Conservation (phyloP, 1,284 basidiomycete species). For the Microbotryum intermedium region DNA sequence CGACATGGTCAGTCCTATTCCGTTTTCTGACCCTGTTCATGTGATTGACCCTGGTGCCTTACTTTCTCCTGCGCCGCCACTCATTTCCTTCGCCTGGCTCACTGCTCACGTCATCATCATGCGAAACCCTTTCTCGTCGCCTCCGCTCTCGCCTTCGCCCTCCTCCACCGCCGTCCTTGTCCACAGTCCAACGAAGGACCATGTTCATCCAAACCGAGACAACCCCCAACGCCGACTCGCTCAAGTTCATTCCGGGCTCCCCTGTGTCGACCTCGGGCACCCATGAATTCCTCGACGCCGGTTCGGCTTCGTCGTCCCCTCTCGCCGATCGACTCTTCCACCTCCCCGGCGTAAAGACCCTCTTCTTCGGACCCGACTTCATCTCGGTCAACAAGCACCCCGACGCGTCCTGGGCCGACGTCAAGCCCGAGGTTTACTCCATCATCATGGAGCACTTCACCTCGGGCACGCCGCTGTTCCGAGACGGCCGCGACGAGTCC, state of each 20-base stretch:
- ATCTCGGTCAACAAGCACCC: constrained; percentile 91
- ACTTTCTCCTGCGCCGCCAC: too few relatives aligned
- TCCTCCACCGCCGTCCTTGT: not conserved
- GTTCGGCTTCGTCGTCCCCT: constrained; percentile 72
- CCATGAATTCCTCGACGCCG: constrained; percentile 88
- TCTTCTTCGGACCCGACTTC: constrained; percentile 97
- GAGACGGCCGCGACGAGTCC: constrained; percentile 48
- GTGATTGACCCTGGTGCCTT: too few relatives aligned
- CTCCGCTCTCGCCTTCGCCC: not conserved
- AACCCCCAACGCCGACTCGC: constrained; percentile 92
- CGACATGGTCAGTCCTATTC: too few relatives aligned
- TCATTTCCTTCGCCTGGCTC: not conserved
- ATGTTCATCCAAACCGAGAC: constrained; percentile 96
- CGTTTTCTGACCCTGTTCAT: too few relatives aligned
- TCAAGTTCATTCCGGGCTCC: constrained; percentile 94
- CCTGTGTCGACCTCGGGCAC: constrained; percentile 73
- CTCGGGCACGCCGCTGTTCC: constrained; percentile 74
- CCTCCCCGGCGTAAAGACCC: constrained; percentile 74
- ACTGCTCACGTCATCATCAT: not conserved
- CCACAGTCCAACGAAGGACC: constrained; percentile 14
- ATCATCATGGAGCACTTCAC: constrained; percentile 97
- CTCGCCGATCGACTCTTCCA: constrained; percentile 88
- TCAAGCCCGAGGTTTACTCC: constrained; percentile 99
- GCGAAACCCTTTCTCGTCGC: not conserved
- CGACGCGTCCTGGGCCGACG: constrained; percentile 72